phyloP scores from a whole-genome alignment of 345 rosid species.

The Angophora floribunda region DNA sequence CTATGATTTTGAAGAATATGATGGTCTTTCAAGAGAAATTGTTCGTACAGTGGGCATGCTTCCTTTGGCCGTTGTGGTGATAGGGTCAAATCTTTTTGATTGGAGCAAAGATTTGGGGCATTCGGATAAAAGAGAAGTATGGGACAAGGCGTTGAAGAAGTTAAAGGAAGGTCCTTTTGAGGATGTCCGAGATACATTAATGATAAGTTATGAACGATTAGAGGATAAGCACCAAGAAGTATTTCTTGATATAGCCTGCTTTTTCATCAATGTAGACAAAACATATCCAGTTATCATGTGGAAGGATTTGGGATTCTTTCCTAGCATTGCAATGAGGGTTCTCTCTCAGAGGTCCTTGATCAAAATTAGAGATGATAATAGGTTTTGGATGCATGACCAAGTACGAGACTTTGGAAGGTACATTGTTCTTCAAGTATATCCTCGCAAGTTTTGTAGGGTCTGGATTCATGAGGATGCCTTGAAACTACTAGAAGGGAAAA shows the following conservation, averaged over 20 bases:
- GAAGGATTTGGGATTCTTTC: background rate
- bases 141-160: background rate
- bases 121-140: background rate
- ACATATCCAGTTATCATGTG: background rate
- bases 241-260: background rate
- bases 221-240: background rate
- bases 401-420: background rate
- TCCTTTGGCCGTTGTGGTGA: background rate
- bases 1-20: background rate
- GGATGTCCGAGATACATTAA: background rate
- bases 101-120: background rate
- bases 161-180: background rate
- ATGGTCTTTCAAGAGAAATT: background rate
- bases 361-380: background rate
- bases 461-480: background rate
- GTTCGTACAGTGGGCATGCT: background rate
- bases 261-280: background rate
- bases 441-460: background rate
- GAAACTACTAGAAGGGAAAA: background rate
- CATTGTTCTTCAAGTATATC: background rate
- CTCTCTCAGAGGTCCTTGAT: background rate
- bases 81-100: background rate
- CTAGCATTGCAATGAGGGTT: background rate
- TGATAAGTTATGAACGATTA: background rate
- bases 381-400: background rate